These are phyloP conservation scores for Cladosporium colombiae DNA, from an alignment of 2,329 filamentous ascomycete genomes.

Conservation along the genomic window DNA sequence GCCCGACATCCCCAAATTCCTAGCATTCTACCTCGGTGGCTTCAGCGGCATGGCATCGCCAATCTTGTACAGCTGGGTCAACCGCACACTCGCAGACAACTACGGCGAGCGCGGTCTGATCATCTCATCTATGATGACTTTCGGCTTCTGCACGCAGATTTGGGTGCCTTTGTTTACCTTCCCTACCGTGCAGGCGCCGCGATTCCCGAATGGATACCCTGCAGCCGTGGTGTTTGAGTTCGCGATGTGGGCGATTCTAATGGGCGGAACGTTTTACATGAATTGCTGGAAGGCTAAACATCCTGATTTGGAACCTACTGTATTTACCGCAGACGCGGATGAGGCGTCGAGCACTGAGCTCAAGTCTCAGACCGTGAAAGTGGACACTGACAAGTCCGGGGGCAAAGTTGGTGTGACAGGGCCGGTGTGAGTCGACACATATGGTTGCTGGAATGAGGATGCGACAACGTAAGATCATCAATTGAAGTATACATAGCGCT, in stretches of 20 bases:
- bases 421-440: neutral
- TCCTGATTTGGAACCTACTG: neutral
- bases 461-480: neutral
- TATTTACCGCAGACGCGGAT: neutral
- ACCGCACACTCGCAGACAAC: constrained; percentile 1
- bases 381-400: neutral
- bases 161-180: constrained; percentile 10
- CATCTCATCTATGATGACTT: constrained; percentile 3
- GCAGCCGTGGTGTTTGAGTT: constrained; percentile 11
- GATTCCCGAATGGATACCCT: constrained; percentile 10
- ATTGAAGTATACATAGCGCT: neutral
- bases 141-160: constrained; percentile 14
- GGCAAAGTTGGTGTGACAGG: neutral
- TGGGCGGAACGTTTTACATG: constrained; percentile 5
- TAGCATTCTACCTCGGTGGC: constrained; percentile 11
- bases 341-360: constrained; percentile 2
- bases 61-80: constrained; percentile 13
- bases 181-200: constrained; percentile 7
- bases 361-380: neutral
- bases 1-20: neutral
- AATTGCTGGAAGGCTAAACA: constrained; percentile 9
- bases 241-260: constrained; percentile 10
- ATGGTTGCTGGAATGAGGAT: neutral
- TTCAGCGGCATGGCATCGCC: constrained; percentile 11
- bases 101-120: constrained; percentile 9